Evolutionary conservation across 495 filamentous ascomycete genomes (phyloP).

Genomic region (Xylaria castorea): DNA sequence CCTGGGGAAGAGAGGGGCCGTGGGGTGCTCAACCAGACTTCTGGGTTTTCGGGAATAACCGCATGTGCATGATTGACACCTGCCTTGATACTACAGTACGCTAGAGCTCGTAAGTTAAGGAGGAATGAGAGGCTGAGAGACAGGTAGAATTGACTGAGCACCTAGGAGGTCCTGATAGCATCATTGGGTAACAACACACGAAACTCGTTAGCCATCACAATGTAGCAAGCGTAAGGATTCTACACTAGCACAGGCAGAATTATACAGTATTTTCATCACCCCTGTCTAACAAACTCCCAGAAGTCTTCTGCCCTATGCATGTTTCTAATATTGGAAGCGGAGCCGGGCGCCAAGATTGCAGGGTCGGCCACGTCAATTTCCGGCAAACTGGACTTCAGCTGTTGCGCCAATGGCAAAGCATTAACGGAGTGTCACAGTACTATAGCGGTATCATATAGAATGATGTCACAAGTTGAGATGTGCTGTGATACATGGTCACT

Average conservation of each 20-base stretch:
- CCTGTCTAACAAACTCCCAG: neutral
- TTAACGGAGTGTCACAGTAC: neutral
- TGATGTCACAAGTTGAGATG: neutral
- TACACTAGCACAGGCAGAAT: neutral
- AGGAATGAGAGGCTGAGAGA: neutral
- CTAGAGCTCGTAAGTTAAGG: neutral
- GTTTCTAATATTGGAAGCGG: slow-evolving; percentile 12
- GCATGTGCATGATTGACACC: neutral
- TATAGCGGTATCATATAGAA: neutral
- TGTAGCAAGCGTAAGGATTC: neutral
- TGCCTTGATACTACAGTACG: neutral
- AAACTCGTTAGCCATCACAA: neutral
- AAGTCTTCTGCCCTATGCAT: neutral
- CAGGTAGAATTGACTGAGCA: neutral
- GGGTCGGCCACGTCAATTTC: slow-evolving; percentile 3
- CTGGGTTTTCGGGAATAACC: slow-evolving; percentile 8
- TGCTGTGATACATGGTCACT: neutral
- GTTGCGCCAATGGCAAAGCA: neutral
- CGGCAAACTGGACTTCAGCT: neutral
- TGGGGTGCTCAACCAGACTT: slow-evolving; percentile 7
- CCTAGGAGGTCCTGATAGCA: neutral
- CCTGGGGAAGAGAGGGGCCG: neutral
- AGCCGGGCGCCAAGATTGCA: slow-evolving; percentile 4
- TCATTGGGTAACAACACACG: neutral
- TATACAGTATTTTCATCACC: neutral